Percentiles rank a stretch among this genome's conserved stretches.
Conservation (phyloP, 2,329 filamentous ascomycete species). For the Aspergillus latus region DNA sequence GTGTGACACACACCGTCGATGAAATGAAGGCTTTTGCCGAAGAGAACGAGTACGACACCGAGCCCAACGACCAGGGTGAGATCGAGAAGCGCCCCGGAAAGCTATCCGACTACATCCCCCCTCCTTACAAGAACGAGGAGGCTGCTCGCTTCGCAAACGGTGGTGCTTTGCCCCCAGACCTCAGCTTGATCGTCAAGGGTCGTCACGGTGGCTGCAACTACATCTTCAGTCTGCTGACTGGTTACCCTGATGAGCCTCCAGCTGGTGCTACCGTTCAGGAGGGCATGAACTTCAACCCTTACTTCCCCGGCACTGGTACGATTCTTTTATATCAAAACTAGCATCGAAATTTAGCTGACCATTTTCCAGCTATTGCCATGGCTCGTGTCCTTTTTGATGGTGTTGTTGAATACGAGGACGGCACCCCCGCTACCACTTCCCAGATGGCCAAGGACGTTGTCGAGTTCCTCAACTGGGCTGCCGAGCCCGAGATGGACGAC, state of each 20-base stretch:
- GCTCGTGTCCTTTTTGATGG: conserved; percentile 97
- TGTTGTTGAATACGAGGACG: conserved; percentile 97
- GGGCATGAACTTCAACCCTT: conserved; percentile 99
- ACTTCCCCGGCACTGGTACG: conserved; percentile 93
- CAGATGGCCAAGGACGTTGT: conserved; percentile 99
- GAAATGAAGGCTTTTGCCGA: conserved; percentile 97
- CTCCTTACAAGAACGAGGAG: conserved; percentile 98
- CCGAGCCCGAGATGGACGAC: conserved; percentile 98
- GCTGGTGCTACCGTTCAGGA: conserved; percentile 80
- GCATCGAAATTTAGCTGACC: conserved; percentile 7
- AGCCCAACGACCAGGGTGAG: conserved; percentile 96
- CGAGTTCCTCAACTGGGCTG: conserved; percentile 99
- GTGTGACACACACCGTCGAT: conserved; percentile 88
- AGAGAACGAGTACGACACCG: conserved; percentile 97
- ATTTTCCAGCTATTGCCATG: conserved; percentile 74
- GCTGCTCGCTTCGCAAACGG: conserved; percentile 97
- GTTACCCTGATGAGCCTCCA: conserved; percentile 94
- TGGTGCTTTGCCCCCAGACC: conserved; percentile 94
- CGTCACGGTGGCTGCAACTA: conserved; percentile 98
- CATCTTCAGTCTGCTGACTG: conserved; percentile 94
- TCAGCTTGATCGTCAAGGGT: conserved; percentile 96
- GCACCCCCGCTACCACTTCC: conserved; percentile 86
- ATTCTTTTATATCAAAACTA: conserved; percentile 3
- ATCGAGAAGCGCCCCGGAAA: conserved; percentile 99
- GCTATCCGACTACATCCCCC: conserved; percentile 93